Conservation (phyloP, 306 rosid genomes). For the Dryas alaskensis region DNA sequence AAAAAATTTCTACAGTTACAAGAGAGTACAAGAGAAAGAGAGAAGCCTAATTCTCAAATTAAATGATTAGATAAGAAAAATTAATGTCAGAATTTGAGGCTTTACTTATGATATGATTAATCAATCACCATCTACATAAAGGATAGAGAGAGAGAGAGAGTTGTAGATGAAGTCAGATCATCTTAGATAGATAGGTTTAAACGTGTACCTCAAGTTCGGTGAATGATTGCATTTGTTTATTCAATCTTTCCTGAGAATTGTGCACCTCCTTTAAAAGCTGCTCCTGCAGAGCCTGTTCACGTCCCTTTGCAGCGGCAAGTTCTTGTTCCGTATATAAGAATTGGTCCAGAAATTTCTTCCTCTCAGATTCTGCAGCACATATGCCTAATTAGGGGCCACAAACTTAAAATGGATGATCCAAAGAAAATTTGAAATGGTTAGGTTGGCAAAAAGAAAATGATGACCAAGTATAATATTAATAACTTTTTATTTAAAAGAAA, state of each 20-base stretch:
- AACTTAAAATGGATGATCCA: not conserved
- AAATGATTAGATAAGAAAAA: no score
- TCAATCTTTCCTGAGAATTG: constrained; percentile 62
- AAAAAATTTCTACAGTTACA: no score
- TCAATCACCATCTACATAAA: not conserved
- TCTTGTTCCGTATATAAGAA: constrained; percentile 63
- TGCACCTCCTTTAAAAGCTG: constrained; percentile 69
- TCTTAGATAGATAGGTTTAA: not conserved
- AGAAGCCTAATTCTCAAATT: no score
- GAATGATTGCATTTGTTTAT: constrained; percentile 52
- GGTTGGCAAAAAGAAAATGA: not conserved
- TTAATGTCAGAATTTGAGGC: no score
- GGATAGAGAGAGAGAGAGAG: not conserved
- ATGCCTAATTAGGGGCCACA: constrained; percentile 18
- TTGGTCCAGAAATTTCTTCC: constrained; percentile 65
- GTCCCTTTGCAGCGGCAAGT: constrained; percentile 86
- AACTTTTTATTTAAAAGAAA: not conserved
- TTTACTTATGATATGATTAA: not conserved
- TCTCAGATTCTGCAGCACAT: constrained; percentile 58
- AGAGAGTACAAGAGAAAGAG: no score
- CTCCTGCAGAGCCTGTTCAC: constrained; percentile 68
- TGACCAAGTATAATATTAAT: not conserved
- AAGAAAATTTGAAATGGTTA: not conserved
- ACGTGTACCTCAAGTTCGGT: constrained; percentile 58
- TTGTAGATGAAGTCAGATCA: not conserved